These are phyloP conservation scores for Postia placenta DNA, from an alignment of 768 basidiomycete genomes.

Conservation along the genomic window DNA sequence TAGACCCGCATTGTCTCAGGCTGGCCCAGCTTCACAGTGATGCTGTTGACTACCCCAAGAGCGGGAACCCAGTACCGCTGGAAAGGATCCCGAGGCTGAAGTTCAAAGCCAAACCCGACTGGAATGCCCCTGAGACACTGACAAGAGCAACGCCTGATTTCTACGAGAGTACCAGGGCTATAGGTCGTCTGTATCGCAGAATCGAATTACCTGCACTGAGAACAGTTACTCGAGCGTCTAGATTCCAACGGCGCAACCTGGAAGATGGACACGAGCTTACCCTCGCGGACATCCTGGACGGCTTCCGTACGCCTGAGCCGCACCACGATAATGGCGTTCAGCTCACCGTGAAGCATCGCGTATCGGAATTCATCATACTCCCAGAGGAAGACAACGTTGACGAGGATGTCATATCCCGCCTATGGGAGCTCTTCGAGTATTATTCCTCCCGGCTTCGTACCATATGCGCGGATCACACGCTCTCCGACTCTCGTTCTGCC, in stretches of 20 bases:
- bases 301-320: constrained; percentile 4
- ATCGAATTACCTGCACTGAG: constrained; percentile 44
- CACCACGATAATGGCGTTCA: constrained; percentile 8
- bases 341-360: constrained; percentile 14
- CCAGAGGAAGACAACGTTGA: constrained; percentile 5
- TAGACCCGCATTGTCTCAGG: constrained; percentile 44
- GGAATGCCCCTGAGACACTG: constrained; percentile 59
- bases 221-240: constrained; percentile 9
- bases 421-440: constrained; percentile 21
- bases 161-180: constrained; percentile 43
- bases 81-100: constrained; percentile 38
- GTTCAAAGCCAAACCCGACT: constrained; percentile 43
- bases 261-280: constrained; percentile 16
- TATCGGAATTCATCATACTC: constrained; percentile 18
- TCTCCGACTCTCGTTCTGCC: constrained; percentile 36
- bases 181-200: constrained; percentile 56
- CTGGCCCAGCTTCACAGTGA: constrained; percentile 55
- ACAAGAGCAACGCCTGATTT: constrained; percentile 12
- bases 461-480: constrained; percentile 41
- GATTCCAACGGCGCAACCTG: constrained; percentile 17
- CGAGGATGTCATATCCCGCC: constrained; percentile 2
- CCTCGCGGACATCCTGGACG: constrained; percentile 24
- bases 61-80: constrained; percentile 28
- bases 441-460: constrained; percentile 43
- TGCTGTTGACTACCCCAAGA: constrained; percentile 66